A percentile compares a stretch with the other conserved stretches of the same genome.
Conservation (phyloP, 176 grass and related monocot genomes). For the Carex cristatella region DNA sequence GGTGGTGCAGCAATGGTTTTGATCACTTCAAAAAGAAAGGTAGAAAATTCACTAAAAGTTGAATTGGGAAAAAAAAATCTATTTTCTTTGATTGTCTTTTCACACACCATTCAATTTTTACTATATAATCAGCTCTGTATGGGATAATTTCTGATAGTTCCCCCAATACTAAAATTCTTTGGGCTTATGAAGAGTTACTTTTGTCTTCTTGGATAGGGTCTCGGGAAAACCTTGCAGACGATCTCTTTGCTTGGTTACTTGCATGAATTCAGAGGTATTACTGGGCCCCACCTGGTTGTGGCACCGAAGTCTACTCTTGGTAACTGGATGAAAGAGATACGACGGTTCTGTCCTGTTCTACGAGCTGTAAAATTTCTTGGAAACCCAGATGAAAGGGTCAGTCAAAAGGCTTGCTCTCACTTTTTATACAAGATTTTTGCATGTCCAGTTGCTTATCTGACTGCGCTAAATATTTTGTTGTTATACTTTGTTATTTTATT, state of each 20-base stretch:
- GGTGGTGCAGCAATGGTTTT: not conserved
- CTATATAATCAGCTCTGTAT: not conserved
- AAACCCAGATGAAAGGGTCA: slow-evolving; percentile 94
- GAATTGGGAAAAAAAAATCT: not conserved
- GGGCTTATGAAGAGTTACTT: not conserved
- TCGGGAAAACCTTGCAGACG: slow-evolving; percentile 97
- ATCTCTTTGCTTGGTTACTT: slow-evolving; percentile 92
- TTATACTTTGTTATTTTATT: not conserved
- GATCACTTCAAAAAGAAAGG: not conserved
- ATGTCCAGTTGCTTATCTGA: not conserved
- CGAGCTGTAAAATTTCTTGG: slow-evolving; percentile 87
- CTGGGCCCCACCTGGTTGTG: slow-evolving; percentile 91
- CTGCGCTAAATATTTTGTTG: not conserved
- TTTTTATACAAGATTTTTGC: not conserved
- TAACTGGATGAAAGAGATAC: slow-evolving; percentile 96
- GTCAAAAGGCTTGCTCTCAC: not conserved
- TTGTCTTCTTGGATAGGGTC: slow-evolving; percentile 52
- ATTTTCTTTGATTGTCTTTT: not conserved
- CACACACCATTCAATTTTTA: not conserved
- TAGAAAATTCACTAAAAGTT: not conserved
- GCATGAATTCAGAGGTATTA: slow-evolving; percentile 93
- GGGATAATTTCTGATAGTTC: not conserved
- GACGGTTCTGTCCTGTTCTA: slow-evolving; percentile 83
- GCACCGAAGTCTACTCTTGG: slow-evolving; percentile 99
- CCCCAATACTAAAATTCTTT: not conserved